Evolutionary conservation across 1,139 yeast species (phyloP).

Genomic region (Suhomyces anneliseae): DNA sequence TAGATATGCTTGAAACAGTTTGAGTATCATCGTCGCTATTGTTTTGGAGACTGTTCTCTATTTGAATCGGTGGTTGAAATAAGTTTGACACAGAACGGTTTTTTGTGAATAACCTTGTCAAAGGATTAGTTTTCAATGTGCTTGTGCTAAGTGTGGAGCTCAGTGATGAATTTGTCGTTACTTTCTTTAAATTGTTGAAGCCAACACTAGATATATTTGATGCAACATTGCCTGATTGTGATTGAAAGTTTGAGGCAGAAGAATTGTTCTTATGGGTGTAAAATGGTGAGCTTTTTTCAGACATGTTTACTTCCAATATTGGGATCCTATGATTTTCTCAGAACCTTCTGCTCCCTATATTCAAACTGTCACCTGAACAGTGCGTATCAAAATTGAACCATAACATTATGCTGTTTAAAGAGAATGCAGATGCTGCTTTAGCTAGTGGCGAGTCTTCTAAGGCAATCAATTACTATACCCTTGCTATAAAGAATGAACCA

Average conservation of each 20-base stretch:
- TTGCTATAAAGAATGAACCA: constrained; percentile 18
- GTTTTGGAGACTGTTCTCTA: constrained; percentile 4
- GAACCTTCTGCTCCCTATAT: too few species aligned
- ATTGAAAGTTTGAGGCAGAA: constrained; percentile 19
- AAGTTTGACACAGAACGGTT: constrained; percentile 29
- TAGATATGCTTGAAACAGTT: constrained; percentile 3
- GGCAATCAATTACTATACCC: constrained; percentile 20
- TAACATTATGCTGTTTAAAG: constrained; percentile 1
- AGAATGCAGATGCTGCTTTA: constrained; percentile 1
- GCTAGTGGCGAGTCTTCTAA: constrained; percentile 17
- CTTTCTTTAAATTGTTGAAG: constrained; percentile 39
- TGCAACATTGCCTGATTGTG: constrained; percentile 12
- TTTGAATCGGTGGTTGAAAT: constrained; percentile 12
- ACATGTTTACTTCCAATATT: neutral
- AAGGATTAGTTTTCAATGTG: constrained; percentile 27
- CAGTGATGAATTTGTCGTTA: constrained; percentile 34
- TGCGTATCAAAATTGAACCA: too few species aligned
- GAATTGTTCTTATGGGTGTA: constrained; percentile 25
- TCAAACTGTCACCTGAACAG: too few species aligned
- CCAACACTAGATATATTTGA: constrained; percentile 43
- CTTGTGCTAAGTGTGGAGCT: constrained; percentile 26
- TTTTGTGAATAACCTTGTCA: constrained; percentile 36
- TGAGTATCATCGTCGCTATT: constrained; percentile 14
- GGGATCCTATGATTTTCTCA: too few species aligned
- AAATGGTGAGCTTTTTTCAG: constrained; percentile 11